phyloP scores from a whole-genome alignment of 2,329 filamentous ascomycete species.

The Trichoderma hamatum region DNA sequence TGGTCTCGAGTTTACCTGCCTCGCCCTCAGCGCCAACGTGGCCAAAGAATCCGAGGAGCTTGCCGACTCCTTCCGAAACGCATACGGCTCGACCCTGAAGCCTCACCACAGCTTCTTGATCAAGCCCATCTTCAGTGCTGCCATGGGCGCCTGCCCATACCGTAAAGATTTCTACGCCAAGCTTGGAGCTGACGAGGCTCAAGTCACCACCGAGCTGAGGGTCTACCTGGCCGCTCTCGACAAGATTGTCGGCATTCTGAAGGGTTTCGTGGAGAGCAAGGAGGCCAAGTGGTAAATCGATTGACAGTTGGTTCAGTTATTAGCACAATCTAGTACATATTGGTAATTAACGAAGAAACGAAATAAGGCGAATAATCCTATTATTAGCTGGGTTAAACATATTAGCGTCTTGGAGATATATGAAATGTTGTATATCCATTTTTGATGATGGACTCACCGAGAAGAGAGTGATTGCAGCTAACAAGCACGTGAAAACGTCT shows the following conservation, averaged over 20 bases:
- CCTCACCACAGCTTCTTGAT: constrained; percentile 86
- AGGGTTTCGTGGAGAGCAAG: constrained; percentile 58
- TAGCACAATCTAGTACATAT: constrained; percentile 18
- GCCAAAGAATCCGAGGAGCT: constrained; percentile 73
- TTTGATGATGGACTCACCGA: not conserved
- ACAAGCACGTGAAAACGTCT: not conserved
- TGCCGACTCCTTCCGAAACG: constrained; percentile 79
- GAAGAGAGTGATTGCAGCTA: not conserved
- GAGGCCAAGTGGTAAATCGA: constrained; percentile 59
- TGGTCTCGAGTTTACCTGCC: constrained; percentile 90
- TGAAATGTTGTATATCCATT: not conserved
- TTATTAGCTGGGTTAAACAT: constrained; percentile 10
- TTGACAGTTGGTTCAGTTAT: not conserved
- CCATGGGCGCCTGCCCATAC: constrained; percentile 93
- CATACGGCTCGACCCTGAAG: constrained; percentile 87
- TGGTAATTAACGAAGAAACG: constrained; percentile 18
- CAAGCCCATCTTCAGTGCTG: constrained; percentile 89
- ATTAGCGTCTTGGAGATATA: constrained; percentile 13
- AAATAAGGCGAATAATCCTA: constrained; percentile 8
- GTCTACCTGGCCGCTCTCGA: constrained; percentile 78
- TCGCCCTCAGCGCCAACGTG: constrained; percentile 79
- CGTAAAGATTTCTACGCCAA: constrained; percentile 91
- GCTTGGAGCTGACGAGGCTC: constrained; percentile 68
- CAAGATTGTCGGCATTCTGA: constrained; percentile 76
- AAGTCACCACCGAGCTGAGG: constrained; percentile 66